Evolutionary conservation across 2,329 filamentous ascomycete species (phyloP), one percentile per base, ranked within the genome.

Genomic region (Exophiala bonariae): DNA sequence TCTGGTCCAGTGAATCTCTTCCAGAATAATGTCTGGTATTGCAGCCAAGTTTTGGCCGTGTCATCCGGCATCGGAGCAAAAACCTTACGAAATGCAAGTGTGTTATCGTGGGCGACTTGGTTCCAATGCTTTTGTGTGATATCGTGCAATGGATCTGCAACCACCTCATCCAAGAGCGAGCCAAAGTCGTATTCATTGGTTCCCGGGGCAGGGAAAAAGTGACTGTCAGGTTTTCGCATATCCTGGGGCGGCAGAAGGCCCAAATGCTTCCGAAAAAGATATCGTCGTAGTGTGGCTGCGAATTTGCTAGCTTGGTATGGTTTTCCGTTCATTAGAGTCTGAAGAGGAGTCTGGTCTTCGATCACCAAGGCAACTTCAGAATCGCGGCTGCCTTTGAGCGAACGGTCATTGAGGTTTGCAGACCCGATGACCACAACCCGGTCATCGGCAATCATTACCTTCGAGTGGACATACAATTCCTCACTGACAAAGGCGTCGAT

Each of bases 331-430:
- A 96, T 96, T 16, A 67, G 80, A 3, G 81, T 89, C 5, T 79
- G 73, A 2, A 96, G 70, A 4, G 72, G 77, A 5, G 83, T 82
- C 0, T 80, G 85, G 63, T 97, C 92, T 61, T 95, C 86, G 77
- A 96, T 87, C 36, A 96, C 84, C 46, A 96, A 86, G 30, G 87
- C 86, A 26, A 97, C 78, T 66, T 97, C 91, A 36, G 87, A 93
- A 67, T 97, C 91, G 66, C 96, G 91, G 58, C 85, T 81, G 11
- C 92, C 91, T 4, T 92, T 72, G 67, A 96, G 91, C 36, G 87
- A 82, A 44, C 91, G 85, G 64, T 97, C 92, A 66, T 96, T 97
- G 59, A 96, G 77, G 67, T 96, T 97, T 54, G 87, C 88, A 22
- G 85, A 89, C 11, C 89, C 89, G 63, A 89, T 93, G 43, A 96